Percentiles rank a stretch among this genome's conserved stretches.
Conservation (phyloP, 2,329 filamentous ascomycete species). For the Fusarium hostae region DNA sequence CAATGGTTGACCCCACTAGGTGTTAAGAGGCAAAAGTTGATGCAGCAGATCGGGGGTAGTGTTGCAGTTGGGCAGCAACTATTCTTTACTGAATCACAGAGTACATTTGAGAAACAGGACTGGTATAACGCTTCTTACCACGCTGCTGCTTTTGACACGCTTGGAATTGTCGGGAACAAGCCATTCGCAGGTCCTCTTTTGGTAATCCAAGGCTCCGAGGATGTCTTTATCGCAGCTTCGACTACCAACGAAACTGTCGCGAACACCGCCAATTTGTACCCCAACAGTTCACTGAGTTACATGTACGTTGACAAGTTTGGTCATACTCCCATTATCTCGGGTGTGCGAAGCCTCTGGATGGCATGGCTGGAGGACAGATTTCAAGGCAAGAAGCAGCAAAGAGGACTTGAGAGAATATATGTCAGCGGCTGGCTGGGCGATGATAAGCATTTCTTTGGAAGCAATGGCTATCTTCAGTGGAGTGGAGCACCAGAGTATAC, state of each 20-base stretch:
- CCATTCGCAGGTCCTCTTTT: neutral
- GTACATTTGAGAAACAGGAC: neutral
- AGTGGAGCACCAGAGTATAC: constrained; percentile 5
- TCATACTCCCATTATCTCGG: constrained; percentile 1
- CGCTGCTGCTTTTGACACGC: constrained; percentile 1
- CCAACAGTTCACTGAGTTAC: neutral
- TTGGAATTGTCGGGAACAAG: neutral
- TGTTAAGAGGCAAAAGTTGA: constrained; percentile 3
- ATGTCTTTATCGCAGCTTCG: neutral
- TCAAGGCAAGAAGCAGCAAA: neutral
- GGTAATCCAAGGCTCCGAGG: constrained; percentile 1
- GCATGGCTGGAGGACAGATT: neutral
- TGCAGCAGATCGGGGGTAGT: constrained; percentile 9
- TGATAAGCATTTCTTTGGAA: neutral
- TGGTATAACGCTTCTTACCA: constrained; percentile 12
- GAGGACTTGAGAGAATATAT: neutral
- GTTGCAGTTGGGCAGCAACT: neutral
- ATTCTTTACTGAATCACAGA: neutral
- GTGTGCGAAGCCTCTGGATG: neutral
- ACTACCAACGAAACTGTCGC: neutral
- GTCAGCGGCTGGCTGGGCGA: neutral
- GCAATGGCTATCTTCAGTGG: constrained; percentile 8
- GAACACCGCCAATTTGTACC: fast-evolving
- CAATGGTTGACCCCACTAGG: constrained; percentile 30
- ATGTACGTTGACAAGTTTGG: neutral